A percentile compares a stretch with the other conserved stretches of the same genome.
Conservation (phyloP, 2,329 filamentous ascomycete genomes). For the Xylaria sp. region DNA sequence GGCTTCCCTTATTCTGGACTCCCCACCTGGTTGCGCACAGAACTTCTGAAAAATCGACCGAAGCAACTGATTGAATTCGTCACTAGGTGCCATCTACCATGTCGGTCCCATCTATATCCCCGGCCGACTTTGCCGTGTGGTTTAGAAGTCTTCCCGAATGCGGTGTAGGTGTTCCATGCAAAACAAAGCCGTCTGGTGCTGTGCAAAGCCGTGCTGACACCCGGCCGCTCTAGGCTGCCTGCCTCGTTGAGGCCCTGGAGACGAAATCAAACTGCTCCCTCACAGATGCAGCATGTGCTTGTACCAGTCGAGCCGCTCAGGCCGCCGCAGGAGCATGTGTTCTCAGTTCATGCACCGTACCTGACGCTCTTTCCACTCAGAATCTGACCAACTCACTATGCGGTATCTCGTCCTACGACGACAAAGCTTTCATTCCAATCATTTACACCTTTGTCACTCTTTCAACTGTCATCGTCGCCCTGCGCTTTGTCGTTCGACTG, state of each 20-base stretch:
- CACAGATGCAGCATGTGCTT: constrained; percentile 7
- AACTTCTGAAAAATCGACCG: not conserved
- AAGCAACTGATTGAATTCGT: not conserved
- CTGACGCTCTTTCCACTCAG: constrained; percentile 6
- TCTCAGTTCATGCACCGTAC: constrained; percentile 3
- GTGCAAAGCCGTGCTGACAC: not conserved
- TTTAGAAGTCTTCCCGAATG: constrained; percentile 1
- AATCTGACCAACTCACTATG: constrained; percentile 12
- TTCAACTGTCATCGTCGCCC: not conserved
- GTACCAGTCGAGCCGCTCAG: constrained; percentile 2
- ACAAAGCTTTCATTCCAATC: not conserved
- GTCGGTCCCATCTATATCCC: not conserved
- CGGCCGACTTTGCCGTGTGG: not conserved
- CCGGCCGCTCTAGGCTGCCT: not conserved
- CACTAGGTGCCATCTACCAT: not conserved
- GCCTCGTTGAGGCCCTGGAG: constrained; percentile 10
- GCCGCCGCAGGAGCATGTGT: constrained; percentile 1
- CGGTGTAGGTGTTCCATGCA: not conserved
- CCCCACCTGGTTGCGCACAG: not conserved
- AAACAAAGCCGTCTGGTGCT: not conserved
- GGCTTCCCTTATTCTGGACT: not conserved
- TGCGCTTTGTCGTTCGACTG: constrained; percentile 12
- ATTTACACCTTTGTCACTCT: constrained; percentile 5
- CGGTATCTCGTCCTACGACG: not conserved
- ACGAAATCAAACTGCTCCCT: constrained; percentile 7